A percentile compares a stretch with the other conserved stretches of the same genome.
Evolutionary conservation across 192 early-diverging fungal genomes (phyloP).

Genomic region (Umbelopsis sp.): DNA sequence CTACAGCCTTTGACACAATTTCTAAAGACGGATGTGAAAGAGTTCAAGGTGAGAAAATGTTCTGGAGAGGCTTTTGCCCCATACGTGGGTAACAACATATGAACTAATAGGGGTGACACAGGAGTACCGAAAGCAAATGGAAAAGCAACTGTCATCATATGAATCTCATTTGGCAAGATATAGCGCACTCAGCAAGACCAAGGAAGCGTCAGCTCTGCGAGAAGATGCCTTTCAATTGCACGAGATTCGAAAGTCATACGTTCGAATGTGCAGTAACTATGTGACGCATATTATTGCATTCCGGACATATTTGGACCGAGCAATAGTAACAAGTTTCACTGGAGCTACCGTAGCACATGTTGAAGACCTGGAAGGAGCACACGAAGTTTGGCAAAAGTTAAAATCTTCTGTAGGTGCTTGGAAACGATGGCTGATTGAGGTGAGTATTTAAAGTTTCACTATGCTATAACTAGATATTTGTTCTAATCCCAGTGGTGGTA

Average conservation of each 20-base stretch:
- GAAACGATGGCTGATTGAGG: conserved; percentile 39
- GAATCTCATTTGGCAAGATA: conserved; percentile 66
- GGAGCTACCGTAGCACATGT: conserved; percentile 42
- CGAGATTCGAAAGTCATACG: conserved; percentile 65
- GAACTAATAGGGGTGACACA: conserved; percentile 16
- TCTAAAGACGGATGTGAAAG: conserved; percentile 62
- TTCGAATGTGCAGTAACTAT: conserved; percentile 56
- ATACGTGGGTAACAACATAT: no score
- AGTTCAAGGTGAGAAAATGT: conserved; percentile 55
- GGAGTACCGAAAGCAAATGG: conserved; percentile 46
- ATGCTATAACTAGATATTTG: not conserved
- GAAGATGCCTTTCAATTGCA: conserved; percentile 74
- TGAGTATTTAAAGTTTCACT: conserved; percentile 11
- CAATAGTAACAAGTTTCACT: conserved; percentile 49
- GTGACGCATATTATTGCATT: conserved; percentile 57
- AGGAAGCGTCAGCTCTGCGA: conserved; percentile 65
- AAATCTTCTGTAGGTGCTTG: conserved; percentile 42
- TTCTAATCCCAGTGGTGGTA: no score
- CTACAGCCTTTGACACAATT: conserved; percentile 59
- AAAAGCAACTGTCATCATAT: conserved; percentile 56
- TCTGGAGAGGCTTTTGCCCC: no score
- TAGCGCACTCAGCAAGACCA: conserved; percentile 56
- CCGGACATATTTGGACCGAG: conserved; percentile 51
- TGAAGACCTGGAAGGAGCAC: conserved; percentile 40
- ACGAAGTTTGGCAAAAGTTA: conserved; percentile 32